A percentile compares a stretch with the other conserved stretches of the same genome.
phyloP scores from a whole-genome alignment of 805 yeast genomes.

The Saccharomycopsis javanensis region DNA sequence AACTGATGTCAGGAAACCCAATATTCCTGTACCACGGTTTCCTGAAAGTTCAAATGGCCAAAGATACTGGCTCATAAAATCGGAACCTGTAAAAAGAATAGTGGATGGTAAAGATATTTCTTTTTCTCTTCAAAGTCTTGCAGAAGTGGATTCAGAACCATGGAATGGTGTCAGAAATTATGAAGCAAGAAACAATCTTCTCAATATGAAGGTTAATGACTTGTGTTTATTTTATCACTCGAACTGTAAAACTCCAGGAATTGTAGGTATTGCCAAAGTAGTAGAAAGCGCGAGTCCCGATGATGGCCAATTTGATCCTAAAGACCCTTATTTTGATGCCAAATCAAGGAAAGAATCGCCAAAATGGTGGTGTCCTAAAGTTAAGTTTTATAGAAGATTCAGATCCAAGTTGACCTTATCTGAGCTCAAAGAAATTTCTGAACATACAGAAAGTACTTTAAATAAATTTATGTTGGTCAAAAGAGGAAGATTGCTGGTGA shows the following conservation, averaged over 20 bases:
- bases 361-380: constrained; percentile 51
- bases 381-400: constrained; percentile 34
- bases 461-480: constrained; percentile 32
- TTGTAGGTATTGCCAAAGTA: constrained; percentile 40
- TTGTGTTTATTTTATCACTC: constrained; percentile 45
- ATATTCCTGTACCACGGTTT: constrained; percentile 25
- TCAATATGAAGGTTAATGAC: constrained; percentile 39
- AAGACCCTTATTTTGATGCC: constrained; percentile 39
- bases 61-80: constrained; percentile 45
- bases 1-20: not conserved
- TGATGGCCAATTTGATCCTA: constrained; percentile 31
- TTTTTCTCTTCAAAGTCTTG: constrained; percentile 37
- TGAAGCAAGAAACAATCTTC: constrained; percentile 45
- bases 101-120: constrained; percentile 41
- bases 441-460: constrained; percentile 21
- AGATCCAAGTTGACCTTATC: constrained; percentile 33
- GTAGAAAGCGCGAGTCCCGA: constrained; percentile 31
- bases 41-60: constrained; percentile 23
- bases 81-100: constrained; percentile 43
- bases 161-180: constrained; percentile 56
- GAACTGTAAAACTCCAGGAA: constrained; percentile 44
- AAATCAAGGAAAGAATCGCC: constrained; percentile 35
- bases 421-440: constrained; percentile 29
- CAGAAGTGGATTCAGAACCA: constrained; percentile 31
- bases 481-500: constrained; percentile 42